These are phyloP conservation scores for Stephania cephalantha DNA, from an alignment of 164 flowering plant genomes.

Conservation along the genomic window DNA sequence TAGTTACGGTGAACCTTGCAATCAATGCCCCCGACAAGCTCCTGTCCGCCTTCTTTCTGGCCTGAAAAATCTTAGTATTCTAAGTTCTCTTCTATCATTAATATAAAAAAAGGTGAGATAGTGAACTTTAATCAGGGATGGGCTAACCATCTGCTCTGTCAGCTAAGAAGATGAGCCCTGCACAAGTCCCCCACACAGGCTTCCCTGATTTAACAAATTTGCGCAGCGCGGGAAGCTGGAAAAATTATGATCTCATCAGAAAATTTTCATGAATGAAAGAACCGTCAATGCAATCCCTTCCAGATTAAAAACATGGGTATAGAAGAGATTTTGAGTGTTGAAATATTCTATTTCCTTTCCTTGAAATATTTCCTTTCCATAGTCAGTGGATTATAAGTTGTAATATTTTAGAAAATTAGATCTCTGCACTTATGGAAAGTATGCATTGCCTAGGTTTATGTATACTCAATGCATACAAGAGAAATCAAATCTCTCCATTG, in stretches of 20 bases:
- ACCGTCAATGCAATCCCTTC: neutral
- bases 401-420: too few relatives aligned
- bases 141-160: constrained; percentile 61
- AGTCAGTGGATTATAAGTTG: too few relatives aligned
- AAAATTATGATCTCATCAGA: neutral
- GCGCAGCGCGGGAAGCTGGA: constrained; percentile 87
- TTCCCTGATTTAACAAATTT: constrained; percentile 88
- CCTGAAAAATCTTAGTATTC: constrained; percentile 38
- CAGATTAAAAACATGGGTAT: neutral
- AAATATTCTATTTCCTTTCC: too few relatives aligned
- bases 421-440: too few relatives aligned
- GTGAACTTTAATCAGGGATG: neutral
- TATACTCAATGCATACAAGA: too few relatives aligned
- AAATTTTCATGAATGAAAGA: neutral
- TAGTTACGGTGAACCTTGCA: constrained; percentile 88
- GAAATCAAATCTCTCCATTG: neutral
- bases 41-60: constrained; percentile 86
- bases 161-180: constrained; percentile 93
- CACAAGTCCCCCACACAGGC: constrained; percentile 99
- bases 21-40: constrained; percentile 84
- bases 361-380: too few relatives aligned
- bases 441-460: neutral
- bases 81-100: neutral
- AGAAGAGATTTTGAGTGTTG: neutral
- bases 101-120: neutral